Evolutionary conservation across 768 basidiomycete genomes (phyloP).

Genomic region (Kwoniella pini): DNA sequence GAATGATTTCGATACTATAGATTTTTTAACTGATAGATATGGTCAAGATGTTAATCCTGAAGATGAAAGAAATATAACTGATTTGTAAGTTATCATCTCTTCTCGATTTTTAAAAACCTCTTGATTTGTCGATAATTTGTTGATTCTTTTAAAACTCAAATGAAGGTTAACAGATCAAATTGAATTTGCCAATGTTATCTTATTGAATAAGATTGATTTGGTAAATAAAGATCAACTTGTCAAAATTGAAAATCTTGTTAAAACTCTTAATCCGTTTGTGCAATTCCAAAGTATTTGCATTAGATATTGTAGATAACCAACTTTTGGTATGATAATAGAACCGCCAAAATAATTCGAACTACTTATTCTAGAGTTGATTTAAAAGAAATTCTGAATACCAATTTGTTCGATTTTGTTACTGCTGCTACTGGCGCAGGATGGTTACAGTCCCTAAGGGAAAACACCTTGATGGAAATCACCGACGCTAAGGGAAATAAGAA

Average conservation of each 20-base stretch:
- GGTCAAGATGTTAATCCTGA: slow-evolving; percentile 46
- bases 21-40: slow-evolving; percentile 53
- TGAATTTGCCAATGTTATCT: slow-evolving; percentile 54
- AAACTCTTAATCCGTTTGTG: slow-evolving; percentile 50
- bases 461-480: slow-evolving; percentile 27
- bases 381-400: slow-evolving; percentile 49
- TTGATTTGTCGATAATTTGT: no score
- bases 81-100: slow-evolving; percentile 22
- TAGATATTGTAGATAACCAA: neutral
- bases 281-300: neutral
- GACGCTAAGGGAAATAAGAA: slow-evolving; percentile 28
- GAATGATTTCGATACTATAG: slow-evolving; percentile 48
- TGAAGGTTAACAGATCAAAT: slow-evolving; percentile 50
- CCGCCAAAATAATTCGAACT: slow-evolving; percentile 30
- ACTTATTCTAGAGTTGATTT: slow-evolving; percentile 42
- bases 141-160: neutral
- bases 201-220: slow-evolving; percentile 53
- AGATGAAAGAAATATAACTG: slow-evolving; percentile 54
- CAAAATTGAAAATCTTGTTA: slow-evolving; percentile 39
- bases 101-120: neutral
- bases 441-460: slow-evolving; percentile 50
- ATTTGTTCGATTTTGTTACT: slow-evolving; percentile 49
- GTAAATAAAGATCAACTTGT: slow-evolving; percentile 29
- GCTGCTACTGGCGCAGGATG: slow-evolving; percentile 48
- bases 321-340: slow-evolving; percentile 1